Evolutionary conservation across 768 basidiomycete genomes (phyloP), one percentile per base, ranked within the genome.

Genomic region (Myochromella boudieri): DNA sequence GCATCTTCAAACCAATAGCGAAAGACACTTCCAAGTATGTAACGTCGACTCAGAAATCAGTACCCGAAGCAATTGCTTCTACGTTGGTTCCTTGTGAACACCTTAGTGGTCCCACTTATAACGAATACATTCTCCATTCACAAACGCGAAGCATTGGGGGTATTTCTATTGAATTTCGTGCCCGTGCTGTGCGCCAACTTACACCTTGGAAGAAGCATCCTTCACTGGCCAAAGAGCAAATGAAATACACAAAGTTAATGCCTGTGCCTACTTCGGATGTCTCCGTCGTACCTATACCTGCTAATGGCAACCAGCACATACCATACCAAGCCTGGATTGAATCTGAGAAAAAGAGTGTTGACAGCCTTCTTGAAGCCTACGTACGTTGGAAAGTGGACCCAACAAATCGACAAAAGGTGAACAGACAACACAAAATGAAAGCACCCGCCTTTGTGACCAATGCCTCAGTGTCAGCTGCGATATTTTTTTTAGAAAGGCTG

Each of bases 121-220:
- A 41, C 7, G 28, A 41, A 15, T 48, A 48, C 22, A 48, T 48
- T 25, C 6, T 17, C 4, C 27, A 20, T 4, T 26, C 47, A 12
- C 27, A 41, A n/a, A 32, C 27, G 8, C 37, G 47, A 31, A n/a
- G 21, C 5, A 22, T 31, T 21, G 47, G 47, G 4, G 47, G 47
- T 2, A 25, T 48, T 24, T 48, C 47, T 24, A 14, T 25, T 40
- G 25, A 24, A 24, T 25, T 26, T 24, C 25, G 38, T 9, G 21
- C 4, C 4, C 38, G 38, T 21, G 10, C 15, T 2, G 15, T 26
- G 3, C 38, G 38, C 9, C 22, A 38, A 21, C 18, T 38, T 14
- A 5, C 14, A 8, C 22, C 17, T 8, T 38, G 22, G 18, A 38
- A 38, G 37, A 38, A 38, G 4, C 14, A 15, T 7, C 38, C 21